Conservation (phyloP, 1,139 yeast species). For the Zhuliangozyma parablackwelliae region DNA sequence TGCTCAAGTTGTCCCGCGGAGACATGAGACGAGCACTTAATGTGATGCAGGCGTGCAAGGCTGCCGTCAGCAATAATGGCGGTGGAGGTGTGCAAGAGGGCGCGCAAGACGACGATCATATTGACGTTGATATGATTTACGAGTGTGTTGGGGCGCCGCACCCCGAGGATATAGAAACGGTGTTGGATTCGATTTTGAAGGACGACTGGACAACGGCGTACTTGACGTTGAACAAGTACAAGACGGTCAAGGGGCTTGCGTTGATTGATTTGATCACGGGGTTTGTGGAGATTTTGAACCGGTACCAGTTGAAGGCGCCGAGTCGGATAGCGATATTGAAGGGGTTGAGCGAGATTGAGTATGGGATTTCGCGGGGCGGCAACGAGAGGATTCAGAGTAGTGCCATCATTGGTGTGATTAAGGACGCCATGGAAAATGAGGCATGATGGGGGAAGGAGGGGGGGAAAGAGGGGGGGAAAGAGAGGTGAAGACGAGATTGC, state of each 20-base stretch:
- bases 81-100: no score
- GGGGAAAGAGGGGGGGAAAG: no score
- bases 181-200: slow-evolving; percentile 70
- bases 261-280: slow-evolving; percentile 79
- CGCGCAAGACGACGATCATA: no score
- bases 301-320: slow-evolving; percentile 56
- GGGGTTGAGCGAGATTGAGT: slow-evolving; percentile 83
- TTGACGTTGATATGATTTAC: slow-evolving; percentile 72
- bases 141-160: slow-evolving; percentile 96
- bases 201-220: slow-evolving; percentile 87
- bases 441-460: background rate
- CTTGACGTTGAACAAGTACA: slow-evolving; percentile 57
- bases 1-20: slow-evolving; percentile 72
- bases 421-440: slow-evolving; percentile 47
- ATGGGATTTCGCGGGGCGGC: slow-evolving; percentile 88
- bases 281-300: slow-evolving; percentile 63
- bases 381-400: slow-evolving; percentile 85
- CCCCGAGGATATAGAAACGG: slow-evolving; percentile 75
- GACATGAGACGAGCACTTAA: slow-evolving; percentile 96
- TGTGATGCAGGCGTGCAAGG: slow-evolving; percentile 89
- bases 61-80: no score
- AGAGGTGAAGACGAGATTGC: no score
- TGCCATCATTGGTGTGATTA: slow-evolving; percentile 86
- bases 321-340: slow-evolving; percentile 62
- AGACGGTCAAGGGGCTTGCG: slow-evolving; percentile 78